Evolutionary conservation across 176 grass and related monocot genomes (phyloP).

Genomic region (Aegilops sharonensis): DNA sequence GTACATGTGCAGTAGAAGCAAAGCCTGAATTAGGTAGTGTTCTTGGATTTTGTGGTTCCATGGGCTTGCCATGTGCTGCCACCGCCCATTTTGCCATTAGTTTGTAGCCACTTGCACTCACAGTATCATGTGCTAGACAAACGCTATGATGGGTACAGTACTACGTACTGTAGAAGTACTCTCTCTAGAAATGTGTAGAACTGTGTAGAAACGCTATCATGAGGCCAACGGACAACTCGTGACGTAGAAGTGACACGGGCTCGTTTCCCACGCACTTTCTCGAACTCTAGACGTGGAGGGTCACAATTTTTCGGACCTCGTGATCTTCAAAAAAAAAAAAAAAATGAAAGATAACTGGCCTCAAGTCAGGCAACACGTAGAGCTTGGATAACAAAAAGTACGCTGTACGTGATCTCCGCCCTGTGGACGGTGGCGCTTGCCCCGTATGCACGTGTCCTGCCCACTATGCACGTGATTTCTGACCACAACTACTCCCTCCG

Average conservation of each 20-base stretch:
- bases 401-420: not conserved
- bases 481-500: not conserved
- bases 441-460: not conserved
- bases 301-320: not conserved
- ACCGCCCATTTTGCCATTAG: not conserved
- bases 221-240: not conserved
- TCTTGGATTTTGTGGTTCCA: not conserved
- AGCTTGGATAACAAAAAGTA: not conserved
- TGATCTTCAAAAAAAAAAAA: not conserved
- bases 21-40: not conserved
- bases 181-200: too few species aligned
- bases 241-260: not conserved
- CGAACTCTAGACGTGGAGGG: not conserved
- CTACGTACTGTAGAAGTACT: too few species aligned
- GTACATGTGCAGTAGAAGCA: not conserved
- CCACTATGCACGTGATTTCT: constrained; percentile 3
- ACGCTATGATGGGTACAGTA: not conserved
- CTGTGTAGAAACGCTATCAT: too few species aligned
- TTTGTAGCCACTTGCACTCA: not conserved
- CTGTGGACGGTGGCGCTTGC: constrained; percentile 17
- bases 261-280: not conserved
- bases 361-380: not conserved
- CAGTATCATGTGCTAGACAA: not conserved
- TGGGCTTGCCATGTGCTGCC: not conserved
- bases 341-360: not conserved